phyloP scores from a whole-genome alignment of 345 rosid genomes.

The Litchi chinensis region DNA sequence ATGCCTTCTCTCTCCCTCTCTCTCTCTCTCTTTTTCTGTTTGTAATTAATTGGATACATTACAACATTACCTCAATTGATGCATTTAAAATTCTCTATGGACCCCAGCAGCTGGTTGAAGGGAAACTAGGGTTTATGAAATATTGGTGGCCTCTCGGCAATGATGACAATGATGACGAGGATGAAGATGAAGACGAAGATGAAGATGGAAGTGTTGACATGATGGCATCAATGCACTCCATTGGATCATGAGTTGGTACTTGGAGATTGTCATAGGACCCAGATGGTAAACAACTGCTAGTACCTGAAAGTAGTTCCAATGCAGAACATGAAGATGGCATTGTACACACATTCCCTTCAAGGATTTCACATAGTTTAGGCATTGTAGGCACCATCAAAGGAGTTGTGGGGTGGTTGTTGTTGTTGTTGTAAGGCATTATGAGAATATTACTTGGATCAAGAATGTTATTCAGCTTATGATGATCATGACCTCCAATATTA shows the following conservation, averaged over 20 bases:
- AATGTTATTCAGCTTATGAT: slow-evolving; percentile 4
- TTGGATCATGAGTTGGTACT: slow-evolving; percentile 31
- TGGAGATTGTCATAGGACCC: slow-evolving; percentile 29
- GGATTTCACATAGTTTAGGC: slow-evolving; percentile 60
- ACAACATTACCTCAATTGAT: slow-evolving; percentile 15
- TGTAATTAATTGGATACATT: slow-evolving; percentile 18
- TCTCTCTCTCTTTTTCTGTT: neutral
- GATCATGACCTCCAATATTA: neutral
- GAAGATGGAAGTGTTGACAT: slow-evolving; percentile 44
- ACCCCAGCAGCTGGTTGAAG: slow-evolving; percentile 55
- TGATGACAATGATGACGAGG: slow-evolving; percentile 31
- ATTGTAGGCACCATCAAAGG: slow-evolving; percentile 32
- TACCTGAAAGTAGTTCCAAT: slow-evolving; percentile 3
- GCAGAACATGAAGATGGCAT: slow-evolving; percentile 34
- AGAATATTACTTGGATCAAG: slow-evolving; percentile 27
- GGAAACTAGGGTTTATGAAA: slow-evolving; percentile 54
- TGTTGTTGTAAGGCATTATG: slow-evolving; percentile 23
- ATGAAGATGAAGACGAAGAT: slow-evolving; percentile 37
- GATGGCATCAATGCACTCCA: slow-evolving; percentile 63
- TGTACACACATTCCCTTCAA: slow-evolving; percentile 39
- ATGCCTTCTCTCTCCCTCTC: slow-evolving; percentile 7
- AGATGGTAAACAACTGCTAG: slow-evolving; percentile 25
- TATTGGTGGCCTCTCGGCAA: slow-evolving; percentile 35
- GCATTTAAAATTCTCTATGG: slow-evolving; percentile 35
- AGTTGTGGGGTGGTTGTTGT: slow-evolving; percentile 14